phyloP scores from a whole-genome alignment of 768 basidiomycete species.

The Cystobasidium onofrii region DNA sequence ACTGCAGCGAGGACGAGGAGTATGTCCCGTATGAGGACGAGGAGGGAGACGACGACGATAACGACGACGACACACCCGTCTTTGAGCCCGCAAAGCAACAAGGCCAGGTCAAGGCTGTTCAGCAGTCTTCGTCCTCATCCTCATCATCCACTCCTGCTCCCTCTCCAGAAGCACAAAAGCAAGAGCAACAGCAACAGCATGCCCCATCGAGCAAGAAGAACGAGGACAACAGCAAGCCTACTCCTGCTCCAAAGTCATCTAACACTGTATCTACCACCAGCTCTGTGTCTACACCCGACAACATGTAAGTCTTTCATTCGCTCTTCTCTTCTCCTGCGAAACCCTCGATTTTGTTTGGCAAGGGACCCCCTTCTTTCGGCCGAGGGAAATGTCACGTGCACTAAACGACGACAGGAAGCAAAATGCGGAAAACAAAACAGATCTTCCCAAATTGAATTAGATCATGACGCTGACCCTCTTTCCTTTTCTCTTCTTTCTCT shows the following conservation, averaged over 20 bases:
- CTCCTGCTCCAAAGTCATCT: neutral
- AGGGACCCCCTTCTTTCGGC: neutral
- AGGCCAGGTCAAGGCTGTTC: neutral
- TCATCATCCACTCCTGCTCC: neutral
- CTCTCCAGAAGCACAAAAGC: too few species aligned
- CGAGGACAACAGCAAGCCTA: neutral
- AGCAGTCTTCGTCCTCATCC: too few species aligned
- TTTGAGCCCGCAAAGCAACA: neutral
- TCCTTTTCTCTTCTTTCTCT: neutral
- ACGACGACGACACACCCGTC: neutral
- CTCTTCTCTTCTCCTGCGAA: neutral
- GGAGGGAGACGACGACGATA: neutral
- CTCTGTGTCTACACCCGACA: neutral
- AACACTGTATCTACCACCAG: neutral
- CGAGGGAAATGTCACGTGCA: neutral
- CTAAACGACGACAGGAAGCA: neutral
- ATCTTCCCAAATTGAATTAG: neutral
- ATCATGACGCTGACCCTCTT: neutral
- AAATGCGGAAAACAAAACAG: neutral
- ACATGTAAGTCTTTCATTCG: neutral
- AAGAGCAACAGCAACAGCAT: neutral
- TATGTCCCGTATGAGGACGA: slow-evolving; percentile 6
- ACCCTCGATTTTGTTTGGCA: neutral
- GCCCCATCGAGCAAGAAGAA: neutral
- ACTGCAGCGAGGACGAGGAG: slow-evolving; percentile 20